phyloP scores from a whole-genome alignment of 331 rosid species.

The Dryas integrifolia region DNA sequence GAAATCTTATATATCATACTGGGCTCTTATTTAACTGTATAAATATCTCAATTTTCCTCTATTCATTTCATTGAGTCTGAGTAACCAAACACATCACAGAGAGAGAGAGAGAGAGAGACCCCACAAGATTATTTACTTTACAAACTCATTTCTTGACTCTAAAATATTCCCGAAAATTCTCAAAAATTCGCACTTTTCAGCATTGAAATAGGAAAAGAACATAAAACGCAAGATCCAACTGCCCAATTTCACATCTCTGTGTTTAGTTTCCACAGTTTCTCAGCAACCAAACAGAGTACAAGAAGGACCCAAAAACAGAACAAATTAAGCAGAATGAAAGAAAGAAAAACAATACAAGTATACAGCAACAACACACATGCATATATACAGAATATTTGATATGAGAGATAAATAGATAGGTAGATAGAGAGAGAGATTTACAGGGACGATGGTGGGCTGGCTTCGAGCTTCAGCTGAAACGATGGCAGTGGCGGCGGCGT shows the following conservation, averaged over 20 bases:
- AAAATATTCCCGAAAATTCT: constrained; percentile 4
- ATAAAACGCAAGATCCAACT: constrained; percentile 29
- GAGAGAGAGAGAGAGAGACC: no score
- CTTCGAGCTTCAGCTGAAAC: constrained; percentile 81
- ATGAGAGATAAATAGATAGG: background rate
- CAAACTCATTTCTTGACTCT: constrained; percentile 3
- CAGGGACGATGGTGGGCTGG: constrained; percentile 66
- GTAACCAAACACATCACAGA: background rate
- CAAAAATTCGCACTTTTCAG: background rate
- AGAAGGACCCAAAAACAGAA: constrained; percentile 13
- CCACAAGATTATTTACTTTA: background rate
- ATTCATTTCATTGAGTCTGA: constrained; percentile 14
- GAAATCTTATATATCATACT: background rate
- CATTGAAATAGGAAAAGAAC: background rate
- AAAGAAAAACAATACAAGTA: background rate
- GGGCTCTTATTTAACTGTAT: background rate
- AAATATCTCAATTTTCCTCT: background rate
- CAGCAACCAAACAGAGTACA: constrained; percentile 9
- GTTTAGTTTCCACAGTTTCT: constrained; percentile 12
- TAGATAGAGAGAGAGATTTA: constrained; percentile 27
- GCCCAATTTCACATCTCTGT: background rate
- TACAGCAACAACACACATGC: constrained; percentile 1
- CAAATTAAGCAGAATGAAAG: background rate
- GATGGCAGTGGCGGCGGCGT: constrained; percentile 95
- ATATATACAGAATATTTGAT: background rate